These are phyloP conservation scores for Stagonosporopsis cucurbitacearum DNA, from an alignment of 2,329 filamentous ascomycete genomes.

Conservation along the genomic window DNA sequence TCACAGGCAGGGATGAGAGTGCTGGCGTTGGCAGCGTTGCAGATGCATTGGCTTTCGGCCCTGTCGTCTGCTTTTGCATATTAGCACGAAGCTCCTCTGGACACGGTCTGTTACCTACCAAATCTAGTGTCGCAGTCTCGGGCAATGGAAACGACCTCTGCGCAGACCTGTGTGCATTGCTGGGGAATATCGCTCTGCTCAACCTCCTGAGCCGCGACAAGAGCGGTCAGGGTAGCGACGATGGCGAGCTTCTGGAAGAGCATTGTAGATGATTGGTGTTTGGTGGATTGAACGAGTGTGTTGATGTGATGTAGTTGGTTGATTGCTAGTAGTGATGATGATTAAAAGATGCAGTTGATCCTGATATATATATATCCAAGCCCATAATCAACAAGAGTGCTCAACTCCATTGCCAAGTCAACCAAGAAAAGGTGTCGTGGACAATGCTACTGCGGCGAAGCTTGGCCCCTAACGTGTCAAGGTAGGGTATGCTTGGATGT, in stretches of 20 bases:
- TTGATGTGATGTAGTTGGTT: neutral
- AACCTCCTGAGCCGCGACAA: constrained; percentile 37
- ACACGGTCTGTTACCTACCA: constrained; percentile 14
- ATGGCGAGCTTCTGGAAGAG: constrained; percentile 36
- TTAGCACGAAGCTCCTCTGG: neutral
- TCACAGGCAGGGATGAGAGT: constrained; percentile 38
- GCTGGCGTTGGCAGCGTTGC: constrained; percentile 32
- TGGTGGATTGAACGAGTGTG: neutral
- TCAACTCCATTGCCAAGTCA: constrained; percentile 2
- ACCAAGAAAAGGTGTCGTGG: neutral
- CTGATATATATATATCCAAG: constrained; percentile 7
- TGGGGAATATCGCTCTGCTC: constrained; percentile 39
- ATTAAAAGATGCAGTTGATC: neutral
- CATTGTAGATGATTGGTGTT: constrained; percentile 17
- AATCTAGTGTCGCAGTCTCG: constrained; percentile 33
- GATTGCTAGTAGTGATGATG: neutral
- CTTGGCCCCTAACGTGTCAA: neutral
- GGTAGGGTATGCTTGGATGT: constrained; percentile 4
- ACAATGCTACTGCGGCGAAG: neutral
- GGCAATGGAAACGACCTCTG: constrained; percentile 31
- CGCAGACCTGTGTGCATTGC: constrained; percentile 39
- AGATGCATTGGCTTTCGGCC: constrained; percentile 39
- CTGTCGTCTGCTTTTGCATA: constrained; percentile 22
- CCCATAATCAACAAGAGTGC: neutral
- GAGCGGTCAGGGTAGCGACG: constrained; percentile 27